Base-by-base conservation (phyloP, 352 stramenopile species). In the Globisporangium uncinulatum region DNA sequence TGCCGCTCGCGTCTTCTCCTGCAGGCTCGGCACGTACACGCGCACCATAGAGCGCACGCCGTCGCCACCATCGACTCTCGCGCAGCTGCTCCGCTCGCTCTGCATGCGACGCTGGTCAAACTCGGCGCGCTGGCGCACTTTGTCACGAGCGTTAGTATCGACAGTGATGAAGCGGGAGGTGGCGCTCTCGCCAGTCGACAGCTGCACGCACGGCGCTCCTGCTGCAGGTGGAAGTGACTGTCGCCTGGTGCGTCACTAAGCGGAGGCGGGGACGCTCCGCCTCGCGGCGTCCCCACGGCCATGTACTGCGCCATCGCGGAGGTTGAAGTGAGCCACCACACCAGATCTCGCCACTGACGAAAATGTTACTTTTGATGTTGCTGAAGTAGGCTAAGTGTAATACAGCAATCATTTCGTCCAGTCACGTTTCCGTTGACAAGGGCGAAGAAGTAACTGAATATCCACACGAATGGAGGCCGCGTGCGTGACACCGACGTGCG, bases 401-500 rank as follows among this genome's bases (percentile, higher is more conserved):
- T 29, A 4, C 34, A 39, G 34, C 34, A 39, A 13, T 13, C 34
- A 39, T 39, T 39, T 39, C 7, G 34, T 39, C 34, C 34, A 39
- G 34, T 39, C 34, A 39, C 34, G 3, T 39, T 13, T 39, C 13
- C 13, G n/a, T 21, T 31, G n/a, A 13, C 43, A 39, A 39, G 7
- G 34, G 34, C 34, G 34, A 39, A 39, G 34, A 39, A 39, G 34
- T 39, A 39, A 39, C 34, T 13, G 8, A 39, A 39, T 29, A 13
- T 13, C 6, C 34, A 2, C 34, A 39, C 1, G 1, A 34, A 63
- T 63, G 57, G 61, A 62, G 54, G 51, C 59, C 34, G 41, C 70
- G 49, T 93, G 83, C 65, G 80, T 88, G 67, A 92, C 82, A 39
- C 76, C 73, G 46, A 87, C 62, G 43, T 96, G 77, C 71, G 59